Conservation (phyloP, 192 early-diverging fungal species). For the Chytriomyces sp. region DNA sequence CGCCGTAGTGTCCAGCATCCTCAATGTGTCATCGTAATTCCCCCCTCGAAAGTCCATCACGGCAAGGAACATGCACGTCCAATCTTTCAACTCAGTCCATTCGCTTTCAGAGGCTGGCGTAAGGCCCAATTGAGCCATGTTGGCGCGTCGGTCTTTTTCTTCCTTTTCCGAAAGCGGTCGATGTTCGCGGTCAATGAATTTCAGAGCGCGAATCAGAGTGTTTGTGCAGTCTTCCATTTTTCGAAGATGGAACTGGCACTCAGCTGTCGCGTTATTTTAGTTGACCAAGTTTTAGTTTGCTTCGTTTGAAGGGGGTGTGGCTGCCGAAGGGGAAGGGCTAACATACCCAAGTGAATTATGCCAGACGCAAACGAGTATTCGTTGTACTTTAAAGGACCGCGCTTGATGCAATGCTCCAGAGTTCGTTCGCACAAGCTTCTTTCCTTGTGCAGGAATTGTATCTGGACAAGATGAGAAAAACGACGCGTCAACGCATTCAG, state of each 20-base stretch:
- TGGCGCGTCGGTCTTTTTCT: too few relatives aligned
- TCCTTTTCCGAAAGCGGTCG: background rate
- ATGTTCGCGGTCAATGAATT: slow-evolving; percentile 21
- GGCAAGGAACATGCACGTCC: slow-evolving; percentile 26
- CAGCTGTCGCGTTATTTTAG: background rate
- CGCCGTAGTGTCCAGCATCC: slow-evolving; percentile 18
- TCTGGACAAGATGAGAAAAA: background rate
- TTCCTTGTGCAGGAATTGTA: slow-evolving; percentile 30
- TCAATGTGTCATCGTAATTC: slow-evolving; percentile 27
- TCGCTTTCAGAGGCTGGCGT: slow-evolving; percentile 4
- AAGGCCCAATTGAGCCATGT: too few relatives aligned
- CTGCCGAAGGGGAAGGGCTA: background rate
- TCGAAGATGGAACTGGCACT: slow-evolving; percentile 26
- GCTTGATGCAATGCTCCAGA: slow-evolving; percentile 23
- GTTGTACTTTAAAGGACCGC: slow-evolving; percentile 28
- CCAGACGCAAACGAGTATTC: slow-evolving; percentile 33
- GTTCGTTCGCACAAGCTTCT: slow-evolving; percentile 13
- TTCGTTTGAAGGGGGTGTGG: background rate
- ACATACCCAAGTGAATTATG: slow-evolving; percentile 22
- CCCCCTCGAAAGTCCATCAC: slow-evolving; percentile 12
- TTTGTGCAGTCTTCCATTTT: slow-evolving; percentile 28
- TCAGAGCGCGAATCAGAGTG: slow-evolving; percentile 13
- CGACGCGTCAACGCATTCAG: too few relatives aligned
- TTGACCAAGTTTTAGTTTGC: too few relatives aligned
- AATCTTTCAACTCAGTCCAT: slow-evolving; percentile 33